Evolutionary conservation across 345 rosid species (phyloP), one percentile per base, ranked within the genome.

Genomic region (Excoecaria agallocha): DNA sequence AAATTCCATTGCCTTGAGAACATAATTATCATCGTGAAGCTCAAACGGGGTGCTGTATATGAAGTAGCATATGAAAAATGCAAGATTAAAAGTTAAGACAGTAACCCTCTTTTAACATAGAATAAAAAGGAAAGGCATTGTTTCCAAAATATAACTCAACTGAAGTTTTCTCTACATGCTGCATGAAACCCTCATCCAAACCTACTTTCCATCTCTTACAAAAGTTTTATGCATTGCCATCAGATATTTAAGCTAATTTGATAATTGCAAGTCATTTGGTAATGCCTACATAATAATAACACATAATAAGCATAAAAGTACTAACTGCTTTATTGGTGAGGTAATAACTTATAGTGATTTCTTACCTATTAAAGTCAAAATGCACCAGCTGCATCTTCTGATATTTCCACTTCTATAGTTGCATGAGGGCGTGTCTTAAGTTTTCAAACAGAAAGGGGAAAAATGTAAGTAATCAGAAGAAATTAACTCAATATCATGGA

Each of bases 321-420:
- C 16, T 9, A 38, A 24, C 8, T 37, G 51, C 48, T 57, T 74
- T 39, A 22, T 30, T 19, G 38, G 1, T 52, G 48, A 69, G 62
- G 25, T 12, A 24, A 52, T 50, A 55, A 68, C 56, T 73, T 50
- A 19, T 0, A 35, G 41, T 51, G 62, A 5, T 8, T 24, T 19
- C 67, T 66, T 84, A 96, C 99, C 93, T 96, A 82, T 89, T 93
- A 79, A 96, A 96, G 84, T 96, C 99, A 20, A 96, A 96, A 80
- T 96, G 99, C 57, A 96, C 98, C 25, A 96, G 89, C 88, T 96
- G 99, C 99, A 96, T 96, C 99, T 89, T 96, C 99, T 46, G 99
- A 96, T 87, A 96, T 93, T 84, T 96, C 99, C 73, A 96, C 98
- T 84, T 96, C 99, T 67, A 96, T 98, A 25, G 97, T 96, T 46